Percentiles rank a stretch among this genome's conserved stretches.
These are phyloP conservation scores for Penicillium fuscoglaucum DNA, from an alignment of 2,329 filamentous ascomycete genomes.

Conservation along the genomic window DNA sequence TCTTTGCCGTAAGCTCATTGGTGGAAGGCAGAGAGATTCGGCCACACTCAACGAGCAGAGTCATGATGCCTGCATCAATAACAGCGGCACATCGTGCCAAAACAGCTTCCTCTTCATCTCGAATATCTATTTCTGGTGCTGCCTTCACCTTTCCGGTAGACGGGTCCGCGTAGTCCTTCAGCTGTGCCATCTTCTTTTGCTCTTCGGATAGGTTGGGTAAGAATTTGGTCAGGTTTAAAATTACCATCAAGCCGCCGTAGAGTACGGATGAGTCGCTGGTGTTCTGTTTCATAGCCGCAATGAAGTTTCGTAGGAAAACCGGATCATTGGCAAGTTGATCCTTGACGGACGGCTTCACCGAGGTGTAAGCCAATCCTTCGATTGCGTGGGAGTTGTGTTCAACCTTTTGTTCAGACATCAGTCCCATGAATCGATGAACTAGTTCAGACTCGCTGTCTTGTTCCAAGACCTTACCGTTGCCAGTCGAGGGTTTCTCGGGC, in stretches of 20 bases:
- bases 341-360: constrained; percentile 80
- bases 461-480: constrained; percentile 36
- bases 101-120: constrained; percentile 76
- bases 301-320: constrained; percentile 67
- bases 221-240: constrained; percentile 82
- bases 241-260: constrained; percentile 82
- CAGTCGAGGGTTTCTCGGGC: constrained; percentile 30
- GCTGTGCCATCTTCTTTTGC: constrained; percentile 84
- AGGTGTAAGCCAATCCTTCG: constrained; percentile 90
- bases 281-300: constrained; percentile 51
- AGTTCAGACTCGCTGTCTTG: constrained; percentile 53
- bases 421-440: constrained; percentile 55
- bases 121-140: constrained; percentile 57
- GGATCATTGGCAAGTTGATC: constrained; percentile 72
- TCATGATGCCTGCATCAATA: constrained; percentile 75
- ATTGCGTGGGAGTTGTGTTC: constrained; percentile 71
- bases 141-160: constrained; percentile 65
- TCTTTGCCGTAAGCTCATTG: constrained; percentile 67
- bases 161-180: constrained; percentile 92
- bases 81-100: constrained; percentile 72
- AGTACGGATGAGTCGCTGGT: constrained; percentile 68
- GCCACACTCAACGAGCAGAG: constrained; percentile 73
- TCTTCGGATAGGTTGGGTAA: constrained; percentile 78
- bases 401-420: constrained; percentile 43
- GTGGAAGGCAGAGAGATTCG: constrained; percentile 70